Evolutionary conservation across 352 stramenopile species (phyloP).

Genomic region (Sclerospora graminicola): DNA sequence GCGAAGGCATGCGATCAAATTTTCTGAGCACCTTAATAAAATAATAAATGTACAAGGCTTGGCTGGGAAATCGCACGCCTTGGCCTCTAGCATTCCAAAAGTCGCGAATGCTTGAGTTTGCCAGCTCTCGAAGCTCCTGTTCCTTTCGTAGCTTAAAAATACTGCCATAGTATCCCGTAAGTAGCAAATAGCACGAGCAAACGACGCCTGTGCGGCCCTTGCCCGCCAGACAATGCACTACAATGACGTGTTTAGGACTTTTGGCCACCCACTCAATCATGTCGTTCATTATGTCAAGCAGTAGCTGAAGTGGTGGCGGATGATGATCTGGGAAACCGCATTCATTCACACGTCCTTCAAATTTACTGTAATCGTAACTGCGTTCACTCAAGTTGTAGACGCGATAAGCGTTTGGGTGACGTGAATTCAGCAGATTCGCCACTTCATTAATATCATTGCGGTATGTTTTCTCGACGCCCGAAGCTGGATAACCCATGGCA

Average conservation of each 20-base stretch:
- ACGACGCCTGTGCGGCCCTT: constrained; percentile 78
- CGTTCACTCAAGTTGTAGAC: constrained; percentile 82
- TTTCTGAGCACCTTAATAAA: constrained; percentile 63
- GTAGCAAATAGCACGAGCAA: constrained; percentile 70
- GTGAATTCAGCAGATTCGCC: constrained; percentile 51
- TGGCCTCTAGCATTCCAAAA: constrained; percentile 74
- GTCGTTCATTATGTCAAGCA: constrained; percentile 80
- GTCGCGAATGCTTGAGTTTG: constrained; percentile 55
- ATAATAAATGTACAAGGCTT: constrained; percentile 85
- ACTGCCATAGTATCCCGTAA: constrained; percentile 64
- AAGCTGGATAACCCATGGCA: constrained; percentile 75
- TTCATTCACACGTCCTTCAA: constrained; percentile 57
- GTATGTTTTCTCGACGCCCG: constrained; percentile 78
- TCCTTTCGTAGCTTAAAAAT: constrained; percentile 59
- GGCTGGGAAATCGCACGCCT: constrained; percentile 72
- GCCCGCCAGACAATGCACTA: constrained; percentile 72
- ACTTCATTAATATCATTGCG: constrained; percentile 80
- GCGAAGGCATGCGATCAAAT: constrained; percentile 31
- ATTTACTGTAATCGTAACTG: constrained; percentile 68
- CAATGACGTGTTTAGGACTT: constrained; percentile 55
- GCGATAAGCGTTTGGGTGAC: constrained; percentile 53
- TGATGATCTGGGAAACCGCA: constrained; percentile 79
- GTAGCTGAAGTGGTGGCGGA: constrained; percentile 58
- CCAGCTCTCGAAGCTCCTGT: constrained; percentile 48
- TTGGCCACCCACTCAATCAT: constrained; percentile 69